Evolutionary conservation across 441 rosid species (phyloP), one percentile per base, ranked within the genome.

Genomic region (Populus hybrid): DNA sequence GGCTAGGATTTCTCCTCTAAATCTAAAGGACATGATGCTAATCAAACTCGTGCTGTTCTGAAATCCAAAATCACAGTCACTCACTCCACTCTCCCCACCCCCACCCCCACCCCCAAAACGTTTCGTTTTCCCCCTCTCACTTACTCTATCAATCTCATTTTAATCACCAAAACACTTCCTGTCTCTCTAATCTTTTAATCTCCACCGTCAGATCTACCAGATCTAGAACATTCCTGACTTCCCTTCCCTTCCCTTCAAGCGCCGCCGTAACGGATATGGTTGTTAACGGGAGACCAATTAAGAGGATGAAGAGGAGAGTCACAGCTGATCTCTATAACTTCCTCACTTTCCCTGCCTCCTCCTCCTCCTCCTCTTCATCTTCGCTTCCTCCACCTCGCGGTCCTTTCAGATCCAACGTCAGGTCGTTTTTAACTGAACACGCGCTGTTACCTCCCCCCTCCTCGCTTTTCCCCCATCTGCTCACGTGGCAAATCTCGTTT

Each of bases 291-390:
- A 81, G 89, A 76, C 89, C 91, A 4, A 46, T 90, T 67, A 90
- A 91, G 83, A 83, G 90, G 78, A 84, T 89, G 90, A 91, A 88
- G 87, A 83, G 92, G 70, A 85, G 92, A 73, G 90, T 91, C 77
- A 90, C 95, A 2, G 93, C 91, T 26, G 93, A 91, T 80, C 93
- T 90, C 68, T 79, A 80, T 75, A 86, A 90, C 77, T 88, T 91
- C 82, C 83, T 85, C 73, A 80, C 88, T 66, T 90, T 90, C 73
- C 93, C 93, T 40, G 79, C 88, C 10, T 67, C 65, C 10, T 78
- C 74, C 9, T 70, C 78, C 6, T 32, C 75, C 23, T 74, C 30
- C 78, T 34, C 34, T 5, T 32, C 34, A 32, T 86, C 12, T 57
- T 64, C 11, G 79, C 73, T 11, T 71, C 77, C 14, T 28, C 74